Evolutionary conservation across 129 eudicot genomes (phyloP).

Genomic region (Helianthus annuus): HanXRQr2.0-SUNRISE NC_035435.2:52615648-52616147

Average conservation of each 20-base stretch:
- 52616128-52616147: constrained; percentile 69
- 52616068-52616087: constrained; percentile 81
- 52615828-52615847: constrained; percentile 91
- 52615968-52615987: constrained; percentile 4
- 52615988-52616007: neutral
- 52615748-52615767: too few species aligned
- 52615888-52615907: constrained; percentile 85
- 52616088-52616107: constrained; percentile 67
- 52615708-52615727: too few species aligned
- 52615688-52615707: too few species aligned
- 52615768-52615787: too few species aligned
- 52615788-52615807: too few species aligned
- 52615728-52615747: too few species aligned
- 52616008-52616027: neutral
- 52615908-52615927: constrained; percentile 97
- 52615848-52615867: constrained; percentile 95
- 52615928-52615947: constrained; percentile 95
- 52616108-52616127: constrained; percentile 85
- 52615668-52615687: too few species aligned
- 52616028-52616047: neutral
- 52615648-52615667: too few species aligned
- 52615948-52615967: constrained; percentile 88
- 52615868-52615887: constrained; percentile 96
- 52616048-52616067: constrained; percentile 48
- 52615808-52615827: constrained; percentile 16